These are phyloP conservation scores for Mortierella sp. DNA, from an alignment of 371 early-diverging fungal genomes.

Conservation along the genomic window DNA sequence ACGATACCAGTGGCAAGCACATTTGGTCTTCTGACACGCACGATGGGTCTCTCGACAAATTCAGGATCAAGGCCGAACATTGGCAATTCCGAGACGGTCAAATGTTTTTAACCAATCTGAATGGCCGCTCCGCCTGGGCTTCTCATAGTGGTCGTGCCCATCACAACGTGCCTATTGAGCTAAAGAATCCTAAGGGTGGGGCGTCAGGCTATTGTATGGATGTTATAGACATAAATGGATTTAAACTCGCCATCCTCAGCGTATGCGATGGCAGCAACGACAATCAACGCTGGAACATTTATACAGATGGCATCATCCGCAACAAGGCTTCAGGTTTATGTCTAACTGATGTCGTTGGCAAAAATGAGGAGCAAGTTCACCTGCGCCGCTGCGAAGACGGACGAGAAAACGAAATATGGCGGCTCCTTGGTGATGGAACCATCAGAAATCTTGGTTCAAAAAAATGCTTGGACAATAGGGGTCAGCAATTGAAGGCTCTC, in stretches of 20 bases:
- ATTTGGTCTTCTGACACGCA: background rate
- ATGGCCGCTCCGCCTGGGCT: no score
- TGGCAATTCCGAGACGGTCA: background rate
- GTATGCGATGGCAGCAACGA: no score
- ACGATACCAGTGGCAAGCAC: conserved; percentile 1
- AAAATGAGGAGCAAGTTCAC: background rate
- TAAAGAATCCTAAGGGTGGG: no score
- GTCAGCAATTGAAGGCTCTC: background rate
- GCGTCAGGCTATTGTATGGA: no score
- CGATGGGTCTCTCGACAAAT: background rate
- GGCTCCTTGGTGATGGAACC: background rate
- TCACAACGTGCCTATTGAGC: no score
- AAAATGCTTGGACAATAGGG: background rate
- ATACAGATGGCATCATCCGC: no score
- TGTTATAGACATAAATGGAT: no score
- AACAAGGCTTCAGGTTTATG: background rate
- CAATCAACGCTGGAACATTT: no score
- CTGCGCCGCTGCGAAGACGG: background rate
- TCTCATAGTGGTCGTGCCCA: no score
- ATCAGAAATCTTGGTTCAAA: background rate
- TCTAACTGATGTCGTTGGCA: background rate
- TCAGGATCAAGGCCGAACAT: background rate
- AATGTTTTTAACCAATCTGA: background rate
- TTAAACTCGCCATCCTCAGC: no score
- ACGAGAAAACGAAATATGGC: background rate